A percentile compares a stretch with the other conserved stretches of the same genome.
Evolutionary conservation across 805 yeast genomes (phyloP).

Genomic region (Lipomyces yamadae): DNA sequence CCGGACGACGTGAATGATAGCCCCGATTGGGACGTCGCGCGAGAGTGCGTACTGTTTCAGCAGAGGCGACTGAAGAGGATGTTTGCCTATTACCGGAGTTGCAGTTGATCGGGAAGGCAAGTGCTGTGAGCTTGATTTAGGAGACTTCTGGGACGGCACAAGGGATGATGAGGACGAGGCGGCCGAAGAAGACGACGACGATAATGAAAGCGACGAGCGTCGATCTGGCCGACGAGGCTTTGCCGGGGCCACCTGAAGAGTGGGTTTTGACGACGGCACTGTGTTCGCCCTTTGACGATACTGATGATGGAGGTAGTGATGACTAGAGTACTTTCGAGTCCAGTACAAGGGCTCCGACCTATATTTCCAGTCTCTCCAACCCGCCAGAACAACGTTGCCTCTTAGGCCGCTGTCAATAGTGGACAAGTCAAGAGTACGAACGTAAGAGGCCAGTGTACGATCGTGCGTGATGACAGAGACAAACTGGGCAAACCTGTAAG

Average conservation of each 20-base stretch:
- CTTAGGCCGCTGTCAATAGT: slow-evolving; percentile 41
- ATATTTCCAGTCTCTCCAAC: slow-evolving; percentile 93
- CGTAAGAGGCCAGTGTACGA: slow-evolving; percentile 60
- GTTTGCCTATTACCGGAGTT: slow-evolving; percentile 63
- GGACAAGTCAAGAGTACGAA: slow-evolving; percentile 65
- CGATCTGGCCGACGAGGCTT: slow-evolving; percentile 7
- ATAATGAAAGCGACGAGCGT: slow-evolving; percentile 9
- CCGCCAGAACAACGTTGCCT: slow-evolving; percentile 54
- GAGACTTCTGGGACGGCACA: neutral
- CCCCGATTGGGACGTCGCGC: slow-evolving; percentile 82
- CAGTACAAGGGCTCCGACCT: slow-evolving; percentile 61
- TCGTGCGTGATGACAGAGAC: slow-evolving; percentile 66
- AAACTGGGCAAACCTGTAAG: slow-evolving; percentile 81
- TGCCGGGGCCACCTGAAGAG: neutral
- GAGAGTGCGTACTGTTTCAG: slow-evolving; percentile 65
- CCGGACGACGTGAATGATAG: slow-evolving; percentile 67
- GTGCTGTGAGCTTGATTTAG: neutral
- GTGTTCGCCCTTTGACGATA: slow-evolving; percentile 27
- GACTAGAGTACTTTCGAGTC: slow-evolving; percentile 24
- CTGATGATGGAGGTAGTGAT: slow-evolving; percentile 36
- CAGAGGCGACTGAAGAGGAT: slow-evolving; percentile 50
- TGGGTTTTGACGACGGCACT: slow-evolving; percentile 9
- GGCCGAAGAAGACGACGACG: slow-evolving; percentile 17
- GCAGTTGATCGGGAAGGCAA: neutral
- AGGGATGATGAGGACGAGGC: slow-evolving; percentile 17